Conservation (phyloP, 495 filamentous ascomycete species). For the Massariosphaeria phaeospora region DNA sequence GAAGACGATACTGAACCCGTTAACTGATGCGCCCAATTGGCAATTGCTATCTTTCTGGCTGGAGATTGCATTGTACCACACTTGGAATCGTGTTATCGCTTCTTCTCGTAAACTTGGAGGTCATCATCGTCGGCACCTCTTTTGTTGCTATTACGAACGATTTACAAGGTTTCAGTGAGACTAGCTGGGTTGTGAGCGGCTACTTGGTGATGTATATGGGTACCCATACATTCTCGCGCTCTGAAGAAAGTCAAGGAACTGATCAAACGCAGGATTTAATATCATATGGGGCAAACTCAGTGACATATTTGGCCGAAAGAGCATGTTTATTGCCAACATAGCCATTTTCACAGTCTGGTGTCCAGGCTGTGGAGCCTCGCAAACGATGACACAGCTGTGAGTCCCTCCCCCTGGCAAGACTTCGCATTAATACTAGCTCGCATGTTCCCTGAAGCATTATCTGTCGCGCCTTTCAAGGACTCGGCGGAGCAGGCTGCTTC, state of each 20-base stretch:
- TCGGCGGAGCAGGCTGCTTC: constrained; percentile 17
- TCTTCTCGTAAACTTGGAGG: constrained; percentile 57
- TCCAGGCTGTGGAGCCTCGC: constrained; percentile 15
- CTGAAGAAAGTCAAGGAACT: neutral
- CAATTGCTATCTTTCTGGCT: constrained; percentile 39
- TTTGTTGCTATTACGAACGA: constrained; percentile 55
- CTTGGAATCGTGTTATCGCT: constrained; percentile 50
- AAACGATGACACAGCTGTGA: constrained; percentile 40
- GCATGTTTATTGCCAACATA: constrained; percentile 36
- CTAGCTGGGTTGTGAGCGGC: constrained; percentile 54
- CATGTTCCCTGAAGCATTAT: constrained; percentile 11
- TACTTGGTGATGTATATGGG: constrained; percentile 57
- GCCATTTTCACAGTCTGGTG: constrained; percentile 33
- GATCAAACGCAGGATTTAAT: constrained; percentile 4
- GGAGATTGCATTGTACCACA: constrained; percentile 43
- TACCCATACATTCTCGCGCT: constrained; percentile 14
- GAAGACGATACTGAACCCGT: too few relatives aligned
- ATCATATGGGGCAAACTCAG: constrained; percentile 29
- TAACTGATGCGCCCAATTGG: too few relatives aligned
- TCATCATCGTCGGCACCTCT: constrained; percentile 60
- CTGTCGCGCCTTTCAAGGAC: constrained; percentile 19
- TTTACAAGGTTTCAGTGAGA: constrained; percentile 50
- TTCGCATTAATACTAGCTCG: neutral
- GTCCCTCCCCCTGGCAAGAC: constrained; percentile 5
- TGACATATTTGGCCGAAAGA: constrained; percentile 38